Evolutionary conservation across 2,329 filamentous ascomycete species (phyloP).

Genomic region (Lasiodiplodia sp.): DNA sequence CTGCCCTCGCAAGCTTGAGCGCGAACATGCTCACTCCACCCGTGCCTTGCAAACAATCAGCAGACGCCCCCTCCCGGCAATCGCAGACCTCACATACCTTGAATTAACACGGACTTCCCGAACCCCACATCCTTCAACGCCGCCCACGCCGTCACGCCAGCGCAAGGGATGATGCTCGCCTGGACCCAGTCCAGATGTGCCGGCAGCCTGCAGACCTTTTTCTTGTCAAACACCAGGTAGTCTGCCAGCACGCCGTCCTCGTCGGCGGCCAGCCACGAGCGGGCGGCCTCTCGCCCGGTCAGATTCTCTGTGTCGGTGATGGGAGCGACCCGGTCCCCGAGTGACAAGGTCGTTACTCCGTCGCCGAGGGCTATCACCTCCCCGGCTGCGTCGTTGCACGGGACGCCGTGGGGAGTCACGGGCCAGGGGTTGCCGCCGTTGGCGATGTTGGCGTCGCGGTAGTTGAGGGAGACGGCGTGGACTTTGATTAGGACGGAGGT

Average conservation of each 20-base stretch:
- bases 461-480: conserved; percentile 32
- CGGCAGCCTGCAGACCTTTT: not conserved
- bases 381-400: conserved; percentile 29
- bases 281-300: not conserved
- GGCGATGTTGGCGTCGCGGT: conserved; percentile 39
- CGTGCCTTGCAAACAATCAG: not conserved
- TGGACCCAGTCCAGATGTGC: not conserved
- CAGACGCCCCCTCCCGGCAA: too few species aligned
- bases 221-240: not conserved
- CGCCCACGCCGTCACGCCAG: not conserved
- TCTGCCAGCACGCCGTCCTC: conserved; percentile 8
- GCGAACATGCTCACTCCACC: conserved; percentile 8
- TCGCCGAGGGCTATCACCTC: conserved; percentile 17
- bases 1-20: conserved; percentile 1
- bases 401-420: conserved; percentile 26
- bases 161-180: conserved; percentile 13
- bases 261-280: conserved; percentile 9
- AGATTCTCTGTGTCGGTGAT: conserved; percentile 2
- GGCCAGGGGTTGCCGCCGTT: conserved; percentile 32
- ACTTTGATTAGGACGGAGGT: conserved; percentile 41
- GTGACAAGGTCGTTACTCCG: not conserved
- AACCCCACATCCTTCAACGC: not conserved
- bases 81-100: conserved; percentile 20
- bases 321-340: not conserved
- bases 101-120: conserved; percentile 26